phyloP scores from a whole-genome alignment of 2,329 filamentous ascomycete species.

The Ascochyta viciae-villosae region DNA sequence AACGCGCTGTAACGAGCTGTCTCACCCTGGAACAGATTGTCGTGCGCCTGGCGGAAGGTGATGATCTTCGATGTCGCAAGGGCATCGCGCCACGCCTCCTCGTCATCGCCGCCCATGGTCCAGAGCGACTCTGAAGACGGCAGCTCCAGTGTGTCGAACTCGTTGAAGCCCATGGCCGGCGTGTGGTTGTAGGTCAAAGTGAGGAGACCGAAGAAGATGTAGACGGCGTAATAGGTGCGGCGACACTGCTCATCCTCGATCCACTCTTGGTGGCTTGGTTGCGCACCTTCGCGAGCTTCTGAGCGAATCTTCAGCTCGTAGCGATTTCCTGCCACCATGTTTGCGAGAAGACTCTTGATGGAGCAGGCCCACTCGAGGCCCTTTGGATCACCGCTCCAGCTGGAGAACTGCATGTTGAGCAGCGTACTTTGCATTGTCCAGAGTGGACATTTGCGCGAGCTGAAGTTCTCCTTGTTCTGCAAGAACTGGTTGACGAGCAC shows the following conservation, averaged over 20 bases:
- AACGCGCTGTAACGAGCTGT: slow-evolving; percentile 92
- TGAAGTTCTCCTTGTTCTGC: slow-evolving; percentile 98
- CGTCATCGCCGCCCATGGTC: slow-evolving; percentile 83
- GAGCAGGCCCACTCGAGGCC: slow-evolving; percentile 98
- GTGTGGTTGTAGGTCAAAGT: slow-evolving; percentile 98
- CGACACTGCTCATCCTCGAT: slow-evolving; percentile 96
- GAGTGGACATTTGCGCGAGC: slow-evolving; percentile 93
- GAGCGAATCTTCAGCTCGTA: slow-evolving; percentile 95
- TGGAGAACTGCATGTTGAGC: slow-evolving; percentile 98
- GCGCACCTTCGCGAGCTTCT: slow-evolving; percentile 79
- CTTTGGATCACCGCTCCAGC: slow-evolving; percentile 98
- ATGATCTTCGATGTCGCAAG: slow-evolving; percentile 74
- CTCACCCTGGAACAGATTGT: slow-evolving; percentile 94
- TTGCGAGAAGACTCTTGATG: slow-evolving; percentile 96
- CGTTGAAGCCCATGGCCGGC: slow-evolving; percentile 96
- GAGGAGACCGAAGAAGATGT: slow-evolving; percentile 96
- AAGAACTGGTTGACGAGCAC: slow-evolving; percentile 96
- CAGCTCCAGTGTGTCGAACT: slow-evolving; percentile 91
- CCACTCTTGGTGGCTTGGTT: slow-evolving; percentile 87
- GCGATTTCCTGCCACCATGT: slow-evolving; percentile 97
- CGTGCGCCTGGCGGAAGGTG: slow-evolving; percentile 92
- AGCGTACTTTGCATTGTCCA: slow-evolving; percentile 99
- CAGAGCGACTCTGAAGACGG: slow-evolving; percentile 94
- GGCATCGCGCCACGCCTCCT: slow-evolving; percentile 82
- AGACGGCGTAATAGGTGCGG: slow-evolving; percentile 96